Evolutionary conservation across 805 yeast genomes (phyloP).

Genomic region (Saccharomycopsis fodiens): DNA sequence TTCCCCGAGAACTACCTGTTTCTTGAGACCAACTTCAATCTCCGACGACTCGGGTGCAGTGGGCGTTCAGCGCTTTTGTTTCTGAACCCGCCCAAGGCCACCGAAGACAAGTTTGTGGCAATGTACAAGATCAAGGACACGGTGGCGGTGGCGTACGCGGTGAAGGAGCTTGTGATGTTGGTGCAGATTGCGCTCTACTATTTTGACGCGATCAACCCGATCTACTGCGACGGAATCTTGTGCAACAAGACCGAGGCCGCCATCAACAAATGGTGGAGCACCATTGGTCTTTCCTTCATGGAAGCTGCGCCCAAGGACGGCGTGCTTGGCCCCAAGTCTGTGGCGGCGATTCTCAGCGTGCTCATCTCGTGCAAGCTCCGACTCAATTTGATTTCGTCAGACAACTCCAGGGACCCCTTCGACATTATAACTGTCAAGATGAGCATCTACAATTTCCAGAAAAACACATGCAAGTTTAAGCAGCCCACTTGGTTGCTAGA

Average conservation of each 20-base stretch:
- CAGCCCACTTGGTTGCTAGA: conserved; percentile 17
- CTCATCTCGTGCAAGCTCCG: conserved; percentile 59
- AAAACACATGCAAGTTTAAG: conserved; percentile 27
- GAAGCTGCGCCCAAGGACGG: conserved; percentile 36
- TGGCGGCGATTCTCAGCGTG: conserved; percentile 75
- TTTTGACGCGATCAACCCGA: conserved; percentile 62
- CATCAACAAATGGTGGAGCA: conserved; percentile 72
- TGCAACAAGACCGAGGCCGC: conserved; percentile 75
- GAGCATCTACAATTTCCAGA: conserved; percentile 73
- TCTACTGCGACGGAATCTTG: conserved; percentile 74
- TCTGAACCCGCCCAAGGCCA: conserved; percentile 66
- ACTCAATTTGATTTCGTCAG: conserved; percentile 41
- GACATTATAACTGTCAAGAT: conserved; percentile 62
- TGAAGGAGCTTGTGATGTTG: conserved; percentile 62
- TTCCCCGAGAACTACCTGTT: conserved; percentile 16
- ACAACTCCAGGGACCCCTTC: conserved; percentile 61
- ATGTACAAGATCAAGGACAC: conserved; percentile 46
- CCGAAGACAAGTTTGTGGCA: conserved; percentile 73
- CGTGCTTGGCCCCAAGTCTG: conserved; percentile 54
- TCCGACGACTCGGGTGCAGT: conserved; percentile 72
- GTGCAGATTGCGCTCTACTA: conserved; percentile 73
- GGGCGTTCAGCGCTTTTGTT: conserved; percentile 76
- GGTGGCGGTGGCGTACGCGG: conserved; percentile 58
- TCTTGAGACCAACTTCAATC: conserved; percentile 68
- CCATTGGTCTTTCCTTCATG: conserved; percentile 48